Evolutionary conservation across 768 basidiomycete species (phyloP).

Genomic region (Exidia glandulosa): DNA sequence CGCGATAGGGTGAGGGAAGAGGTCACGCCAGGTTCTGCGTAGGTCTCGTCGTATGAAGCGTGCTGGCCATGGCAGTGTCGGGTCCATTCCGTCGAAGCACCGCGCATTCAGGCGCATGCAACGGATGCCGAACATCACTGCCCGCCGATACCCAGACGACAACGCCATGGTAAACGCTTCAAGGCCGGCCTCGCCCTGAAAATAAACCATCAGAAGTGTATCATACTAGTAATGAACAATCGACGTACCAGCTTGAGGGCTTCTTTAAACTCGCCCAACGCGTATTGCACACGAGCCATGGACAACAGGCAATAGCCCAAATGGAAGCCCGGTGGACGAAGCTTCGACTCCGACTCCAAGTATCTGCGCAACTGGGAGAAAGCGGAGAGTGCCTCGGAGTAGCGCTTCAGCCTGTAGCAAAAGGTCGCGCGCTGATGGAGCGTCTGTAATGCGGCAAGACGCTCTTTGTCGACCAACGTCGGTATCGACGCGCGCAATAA

Average conservation of each 20-base stretch:
- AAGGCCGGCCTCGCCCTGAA: not conserved
- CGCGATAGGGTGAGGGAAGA: not conserved
- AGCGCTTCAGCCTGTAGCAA: not conserved
- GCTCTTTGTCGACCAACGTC: not conserved
- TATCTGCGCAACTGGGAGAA: not conserved
- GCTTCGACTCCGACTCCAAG: not conserved
- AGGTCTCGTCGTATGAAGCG: not conserved
- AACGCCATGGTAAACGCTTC: not conserved
- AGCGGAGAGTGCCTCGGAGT: not conserved
- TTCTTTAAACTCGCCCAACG: not conserved
- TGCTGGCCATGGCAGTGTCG: not conserved
- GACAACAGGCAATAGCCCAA: not conserved
- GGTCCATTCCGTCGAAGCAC: not conserved
- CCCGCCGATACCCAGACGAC: not conserved
- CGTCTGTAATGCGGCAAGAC: not conserved
- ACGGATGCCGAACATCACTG: not conserved
- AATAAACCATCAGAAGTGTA: not conserved
- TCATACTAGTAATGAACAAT: not conserved
- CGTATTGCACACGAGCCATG: not conserved
- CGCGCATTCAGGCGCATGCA: not conserved
- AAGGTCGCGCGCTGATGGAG: not conserved
- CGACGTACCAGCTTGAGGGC: not conserved
- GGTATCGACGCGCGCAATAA: not conserved
- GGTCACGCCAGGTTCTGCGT: not conserved
- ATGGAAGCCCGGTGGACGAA: not conserved